Evolutionary conservation across 352 stramenopile species (phyloP).

Genomic region (Aphanomyces astaci): DNA sequence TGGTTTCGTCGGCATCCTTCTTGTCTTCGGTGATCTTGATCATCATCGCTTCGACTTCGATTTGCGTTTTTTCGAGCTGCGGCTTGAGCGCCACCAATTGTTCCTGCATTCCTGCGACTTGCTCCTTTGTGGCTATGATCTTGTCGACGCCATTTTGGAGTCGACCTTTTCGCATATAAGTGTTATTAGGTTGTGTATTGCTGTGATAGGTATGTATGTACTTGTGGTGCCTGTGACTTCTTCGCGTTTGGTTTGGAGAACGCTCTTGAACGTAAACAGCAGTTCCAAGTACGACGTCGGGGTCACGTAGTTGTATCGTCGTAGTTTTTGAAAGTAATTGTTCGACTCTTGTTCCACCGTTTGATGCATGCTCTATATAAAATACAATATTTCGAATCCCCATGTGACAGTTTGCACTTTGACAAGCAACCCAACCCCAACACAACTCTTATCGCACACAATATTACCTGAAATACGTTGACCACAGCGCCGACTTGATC

Average conservation of each 20-base stretch:
- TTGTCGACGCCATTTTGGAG: conserved; percentile 90
- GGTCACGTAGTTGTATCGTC: conserved; percentile 91
- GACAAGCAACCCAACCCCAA: too few species aligned
- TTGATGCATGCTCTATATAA: conserved; percentile 80
- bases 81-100: conserved; percentile 89
- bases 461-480: conserved; percentile 29
- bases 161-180: conserved; percentile 25
- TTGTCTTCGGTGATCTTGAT: conserved; percentile 91
- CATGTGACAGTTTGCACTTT: not conserved
- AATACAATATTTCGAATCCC: conserved; percentile 31
- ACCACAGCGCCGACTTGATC: conserved; percentile 46
- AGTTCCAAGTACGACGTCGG: conserved; percentile 91
- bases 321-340: conserved; percentile 82
- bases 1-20: conserved; percentile 86
- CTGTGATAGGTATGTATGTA: conserved; percentile 1
- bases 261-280: conserved; percentile 88
- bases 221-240: conserved; percentile 82
- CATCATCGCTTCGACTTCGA: conserved; percentile 91
- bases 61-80: conserved; percentile 86
- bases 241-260: conserved; percentile 82
- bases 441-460: too few species aligned
- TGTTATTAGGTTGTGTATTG: not conserved
- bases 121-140: conserved; percentile 87
- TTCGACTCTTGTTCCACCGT: conserved; percentile 75
- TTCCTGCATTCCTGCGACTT: conserved; percentile 88